Base-by-base conservation (phyloP, 495 filamentous ascomycete genomes). In the Annulohypoxylon bovei region DNA sequence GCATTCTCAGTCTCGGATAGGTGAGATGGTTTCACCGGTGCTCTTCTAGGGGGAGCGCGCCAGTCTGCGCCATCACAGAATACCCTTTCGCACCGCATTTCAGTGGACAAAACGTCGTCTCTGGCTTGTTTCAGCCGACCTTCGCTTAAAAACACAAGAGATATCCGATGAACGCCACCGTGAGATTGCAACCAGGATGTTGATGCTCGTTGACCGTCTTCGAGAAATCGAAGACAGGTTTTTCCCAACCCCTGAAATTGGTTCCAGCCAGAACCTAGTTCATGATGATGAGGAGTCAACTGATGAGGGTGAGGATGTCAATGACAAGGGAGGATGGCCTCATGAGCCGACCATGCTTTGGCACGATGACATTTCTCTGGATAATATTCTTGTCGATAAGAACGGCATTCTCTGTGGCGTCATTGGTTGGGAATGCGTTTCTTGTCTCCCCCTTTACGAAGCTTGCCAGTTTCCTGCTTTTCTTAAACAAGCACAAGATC, bases 371-470 rank as follows among this genome's bases (percentile, higher is more conserved):
- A 73, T 88, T 6, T 83, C 78, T 0, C 58, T 77, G 6, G 72
- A 76, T n/a, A 88, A 88, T 71, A 81, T 89, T 32, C 71, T 88
- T 30, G 79, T 88, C 2, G 74, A 85, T 52, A 67, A 81, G 9
- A 62, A 78, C 1, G 80, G 79, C 4, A 22, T 75, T 3, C 68
- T 88, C 9, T 80, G 80, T 6, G 86, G 77, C n/a, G 42, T 88
- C 3, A 59, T 87, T 28, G 84, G 83, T 66, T 89, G 86, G 87
- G 81, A 87, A 47, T 84, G 80, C 65, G 74, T 86, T n/a, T 80
- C 81, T 6, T 77, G 81, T 20, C 57, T 83, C 18, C 86, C 86
- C 22, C 61, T 81, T 11, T 87, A 82, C 79, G 79, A 80, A 44
- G 78, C 82, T 16, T 81, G 76, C 57, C 74, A 83, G 57, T 70